Conservation (phyloP, 1,284 basidiomycete genomes). For the Ganoderma meredithae region DNA sequence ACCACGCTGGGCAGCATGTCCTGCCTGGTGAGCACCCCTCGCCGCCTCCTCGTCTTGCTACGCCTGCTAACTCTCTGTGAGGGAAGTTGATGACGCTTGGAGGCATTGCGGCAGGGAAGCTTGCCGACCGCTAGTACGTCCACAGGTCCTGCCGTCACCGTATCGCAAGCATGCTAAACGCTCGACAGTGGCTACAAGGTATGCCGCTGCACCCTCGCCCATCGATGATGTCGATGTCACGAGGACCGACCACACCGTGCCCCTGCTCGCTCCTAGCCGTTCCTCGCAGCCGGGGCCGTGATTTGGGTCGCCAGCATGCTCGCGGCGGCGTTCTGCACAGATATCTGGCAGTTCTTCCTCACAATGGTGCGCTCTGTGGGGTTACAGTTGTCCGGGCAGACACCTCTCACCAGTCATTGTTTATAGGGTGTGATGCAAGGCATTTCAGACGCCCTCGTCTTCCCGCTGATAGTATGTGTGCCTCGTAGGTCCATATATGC, state of each 20-base stretch:
- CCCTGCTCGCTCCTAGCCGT: constrained; percentile 25
- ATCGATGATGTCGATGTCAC: neutral
- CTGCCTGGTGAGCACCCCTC: constrained; percentile 30
- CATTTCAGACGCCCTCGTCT: constrained; percentile 29
- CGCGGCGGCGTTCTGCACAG: constrained; percentile 38
- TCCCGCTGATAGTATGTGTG: constrained; percentile 32
- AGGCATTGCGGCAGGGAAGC: constrained; percentile 36
- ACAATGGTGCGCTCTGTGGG: constrained; percentile 31
- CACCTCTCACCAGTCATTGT: no score
- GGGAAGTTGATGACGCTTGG: constrained; percentile 36
- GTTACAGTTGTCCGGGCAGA: no score
- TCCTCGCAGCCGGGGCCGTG: constrained; percentile 34
- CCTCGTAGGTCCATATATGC: neutral
- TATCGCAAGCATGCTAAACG: constrained; percentile 2
- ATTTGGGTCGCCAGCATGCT: constrained; percentile 38
- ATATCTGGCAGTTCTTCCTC: constrained; percentile 40
- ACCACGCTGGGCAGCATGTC: constrained; percentile 36
- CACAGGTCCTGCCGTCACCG: neutral
- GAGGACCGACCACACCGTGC: neutral
- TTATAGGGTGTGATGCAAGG: constrained; percentile 33
- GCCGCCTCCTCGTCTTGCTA: no score
- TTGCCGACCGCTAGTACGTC: constrained; percentile 40
- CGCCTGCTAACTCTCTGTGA: neutral
- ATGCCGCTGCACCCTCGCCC: neutral
- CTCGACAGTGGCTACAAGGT: constrained; percentile 33